Percentiles rank a stretch among this genome's conserved stretches.
Conservation (phyloP, 1,284 basidiomycete species). For the Rhodotorula sp. region DNA sequence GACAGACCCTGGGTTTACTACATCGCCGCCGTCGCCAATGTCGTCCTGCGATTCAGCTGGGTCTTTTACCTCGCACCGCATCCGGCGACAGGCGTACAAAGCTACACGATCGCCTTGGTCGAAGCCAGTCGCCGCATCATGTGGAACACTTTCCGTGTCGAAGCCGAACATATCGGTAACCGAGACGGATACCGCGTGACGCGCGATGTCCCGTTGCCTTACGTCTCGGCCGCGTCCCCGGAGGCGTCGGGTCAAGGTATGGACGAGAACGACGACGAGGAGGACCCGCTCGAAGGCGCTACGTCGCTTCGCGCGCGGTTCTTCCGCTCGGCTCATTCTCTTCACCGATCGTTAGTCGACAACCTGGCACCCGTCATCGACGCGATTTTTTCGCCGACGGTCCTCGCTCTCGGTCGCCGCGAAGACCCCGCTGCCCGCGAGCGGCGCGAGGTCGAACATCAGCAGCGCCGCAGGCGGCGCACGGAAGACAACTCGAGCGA, state of each 20-base stretch:
- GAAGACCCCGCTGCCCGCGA: background rate
- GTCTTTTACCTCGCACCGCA: conserved; percentile 33
- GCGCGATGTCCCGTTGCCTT: conserved; percentile 37
- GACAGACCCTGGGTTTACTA: conserved; percentile 42
- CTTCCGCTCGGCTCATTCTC: conserved; percentile 24
- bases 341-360: conserved; percentile 20
- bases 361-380: conserved; percentile 25
- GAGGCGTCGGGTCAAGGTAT: conserved; percentile 3
- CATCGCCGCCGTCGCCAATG: conserved; percentile 36
- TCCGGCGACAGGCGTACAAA: conserved; percentile 17
- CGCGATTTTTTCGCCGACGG: background rate
- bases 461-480: conserved; percentile 9
- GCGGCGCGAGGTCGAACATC: background rate
- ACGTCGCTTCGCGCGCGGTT: background rate
- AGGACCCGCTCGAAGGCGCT: background rate
- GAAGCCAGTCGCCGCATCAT: conserved; percentile 38
- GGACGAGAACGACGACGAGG: conserved; percentile 20
- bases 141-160: conserved; percentile 40
- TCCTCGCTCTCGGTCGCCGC: background rate
- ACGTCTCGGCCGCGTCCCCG: conserved; percentile 27
- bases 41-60: conserved; percentile 42
- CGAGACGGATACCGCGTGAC: conserved; percentile 39
- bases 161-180: conserved; percentile 41
- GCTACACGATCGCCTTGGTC: conserved; percentile 33
- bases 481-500: background rate